Percentiles rank a stretch among this genome's conserved stretches.
These are phyloP conservation scores for Gastrolobium bilobum DNA, from an alignment of 306 rosid species.

Conservation along the genomic window DNA sequence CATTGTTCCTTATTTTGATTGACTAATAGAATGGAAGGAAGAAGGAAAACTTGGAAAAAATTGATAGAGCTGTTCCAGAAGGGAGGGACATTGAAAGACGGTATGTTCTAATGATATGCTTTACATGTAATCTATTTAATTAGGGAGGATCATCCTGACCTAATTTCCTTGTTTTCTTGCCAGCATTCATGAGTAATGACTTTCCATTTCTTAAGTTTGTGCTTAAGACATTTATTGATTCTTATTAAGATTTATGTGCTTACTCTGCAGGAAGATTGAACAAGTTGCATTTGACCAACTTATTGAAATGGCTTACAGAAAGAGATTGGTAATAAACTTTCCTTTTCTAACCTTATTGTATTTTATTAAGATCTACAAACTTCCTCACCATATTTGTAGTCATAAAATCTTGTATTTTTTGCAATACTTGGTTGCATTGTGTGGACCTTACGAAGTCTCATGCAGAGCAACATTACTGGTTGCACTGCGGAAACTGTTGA, in stretches of 20 bases:
- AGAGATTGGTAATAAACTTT: slow-evolving; percentile 73
- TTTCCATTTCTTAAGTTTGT: slow-evolving; percentile 31
- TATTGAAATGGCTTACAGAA: slow-evolving; percentile 80
- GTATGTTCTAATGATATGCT: slow-evolving; percentile 56
- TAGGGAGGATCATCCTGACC: neutral
- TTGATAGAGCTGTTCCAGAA: slow-evolving; percentile 67
- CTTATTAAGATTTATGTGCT: slow-evolving; percentile 42
- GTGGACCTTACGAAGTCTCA: neutral
- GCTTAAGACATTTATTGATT: slow-evolving; percentile 41
- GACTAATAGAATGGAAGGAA: slow-evolving; percentile 69
- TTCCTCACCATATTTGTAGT: slow-evolving; percentile 10
- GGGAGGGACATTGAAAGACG: slow-evolving; percentile 69
- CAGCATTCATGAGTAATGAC: neutral
- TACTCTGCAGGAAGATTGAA: slow-evolving; percentile 75
- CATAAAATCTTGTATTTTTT: slow-evolving; percentile 24
- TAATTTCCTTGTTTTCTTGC: slow-evolving; percentile 22
- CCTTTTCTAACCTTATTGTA: slow-evolving; percentile 31
- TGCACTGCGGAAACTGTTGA: slow-evolving; percentile 1
- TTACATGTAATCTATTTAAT: slow-evolving; percentile 2
- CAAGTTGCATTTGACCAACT: slow-evolving; percentile 89
- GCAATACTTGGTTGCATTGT: slow-evolving; percentile 17
- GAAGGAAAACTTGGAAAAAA: slow-evolving; percentile 68
- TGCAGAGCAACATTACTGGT: slow-evolving; percentile 6
- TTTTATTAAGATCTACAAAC: slow-evolving; percentile 30
- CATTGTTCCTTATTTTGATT: slow-evolving; percentile 46